Percentiles rank a stretch among this genome's conserved stretches.
Evolutionary conservation across 768 basidiomycete genomes (phyloP).

Genomic region (Clitopilus passeckerianus): DNA sequence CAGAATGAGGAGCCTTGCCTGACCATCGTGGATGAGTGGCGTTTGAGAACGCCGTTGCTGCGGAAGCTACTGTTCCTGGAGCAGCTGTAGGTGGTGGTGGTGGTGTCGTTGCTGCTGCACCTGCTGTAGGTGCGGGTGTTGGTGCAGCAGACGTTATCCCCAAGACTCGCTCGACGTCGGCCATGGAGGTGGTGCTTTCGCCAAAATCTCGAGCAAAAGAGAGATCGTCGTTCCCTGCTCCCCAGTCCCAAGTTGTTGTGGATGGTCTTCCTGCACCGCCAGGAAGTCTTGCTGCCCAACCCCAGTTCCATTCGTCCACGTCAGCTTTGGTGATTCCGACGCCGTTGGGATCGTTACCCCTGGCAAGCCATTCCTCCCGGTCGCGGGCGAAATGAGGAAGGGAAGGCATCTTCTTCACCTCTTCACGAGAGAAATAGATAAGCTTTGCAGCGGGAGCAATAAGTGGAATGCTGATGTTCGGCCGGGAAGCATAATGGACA

Average conservation of each 20-base stretch:
- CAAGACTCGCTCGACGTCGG: neutral
- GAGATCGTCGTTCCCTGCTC: neutral
- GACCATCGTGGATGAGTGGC: constrained; percentile 6
- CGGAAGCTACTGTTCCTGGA: neutral
- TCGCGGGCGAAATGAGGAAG: constrained; percentile 31
- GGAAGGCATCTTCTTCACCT: constrained; percentile 38
- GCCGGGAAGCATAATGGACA: constrained; percentile 24
- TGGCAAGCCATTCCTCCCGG: constrained; percentile 17
- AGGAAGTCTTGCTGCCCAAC: constrained; percentile 25
- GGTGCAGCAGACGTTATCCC: neutral
- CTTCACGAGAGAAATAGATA: constrained; percentile 55
- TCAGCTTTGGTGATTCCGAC: constrained; percentile 52
- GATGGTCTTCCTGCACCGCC: constrained; percentile 5
- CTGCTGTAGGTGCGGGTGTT: neutral
- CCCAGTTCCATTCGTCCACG: constrained; percentile 50
- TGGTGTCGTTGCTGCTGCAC: constrained; percentile 1
- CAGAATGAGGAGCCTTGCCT: constrained; percentile 13
- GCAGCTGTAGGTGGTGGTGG: neutral
- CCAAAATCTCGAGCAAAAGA: neutral
- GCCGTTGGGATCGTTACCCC: constrained; percentile 12
- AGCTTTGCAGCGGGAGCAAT: constrained; percentile 56
- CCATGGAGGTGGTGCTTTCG: neutral
- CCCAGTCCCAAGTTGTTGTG: neutral
- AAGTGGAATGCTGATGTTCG: constrained; percentile 32
- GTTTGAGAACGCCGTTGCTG: neutral